Base-by-base conservation (phyloP, 73 alveolate species). In the Symbiodinium pilosum region DNA sequence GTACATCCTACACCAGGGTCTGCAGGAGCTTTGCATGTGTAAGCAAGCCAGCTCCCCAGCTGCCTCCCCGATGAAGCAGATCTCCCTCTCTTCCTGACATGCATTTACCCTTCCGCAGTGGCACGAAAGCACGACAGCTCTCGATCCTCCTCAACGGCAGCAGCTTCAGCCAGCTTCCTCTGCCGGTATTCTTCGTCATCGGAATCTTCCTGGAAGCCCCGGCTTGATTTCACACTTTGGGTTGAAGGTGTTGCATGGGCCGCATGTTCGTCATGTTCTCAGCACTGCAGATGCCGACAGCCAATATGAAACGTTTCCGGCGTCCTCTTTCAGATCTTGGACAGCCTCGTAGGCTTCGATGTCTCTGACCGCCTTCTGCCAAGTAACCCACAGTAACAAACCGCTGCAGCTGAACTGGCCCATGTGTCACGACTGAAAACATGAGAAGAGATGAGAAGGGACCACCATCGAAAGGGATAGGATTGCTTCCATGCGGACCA, bases 131-230 rank as follows among this genome's bases (percentile, higher is more conserved):
- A n/a, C n/a, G n/a, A n/a, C n/a, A n/a, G n/a, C n/a, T n/a, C n/a
- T n/a, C n/a, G n/a, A n/a, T n/a, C n/a, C n/a, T n/a, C 97, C 97
- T 91, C 89, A 38, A 69, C 75, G 36, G 81, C 77, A 38, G 28
- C 30, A 26, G 97, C 97, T 91, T 69, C 89, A 0, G 89, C 89
- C 51, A 91, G 54, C 89, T 71, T 91, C 81, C 54, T 91, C 54
- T 42, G 56, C 36, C 89, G 47, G 34, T 47, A 42, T 20, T 52
- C 97, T 28, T 59, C 87, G 32, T 91, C 97, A 43, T 91, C 83
- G 0, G 97, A 91, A 14, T 91, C 97, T 88, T 91, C 71, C 88
- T 24, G 21, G 34, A 38, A 38, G 34, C 59, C 24, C 44, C 47
- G 11, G 73, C 32, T 26, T n/a, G n/a, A n/a, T n/a, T n/a, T n/a